Evolutionary conservation across 1,284 basidiomycete species (phyloP), one percentile per base, ranked within the genome.

Genomic region (Pulchroboletus neoregius): DNA sequence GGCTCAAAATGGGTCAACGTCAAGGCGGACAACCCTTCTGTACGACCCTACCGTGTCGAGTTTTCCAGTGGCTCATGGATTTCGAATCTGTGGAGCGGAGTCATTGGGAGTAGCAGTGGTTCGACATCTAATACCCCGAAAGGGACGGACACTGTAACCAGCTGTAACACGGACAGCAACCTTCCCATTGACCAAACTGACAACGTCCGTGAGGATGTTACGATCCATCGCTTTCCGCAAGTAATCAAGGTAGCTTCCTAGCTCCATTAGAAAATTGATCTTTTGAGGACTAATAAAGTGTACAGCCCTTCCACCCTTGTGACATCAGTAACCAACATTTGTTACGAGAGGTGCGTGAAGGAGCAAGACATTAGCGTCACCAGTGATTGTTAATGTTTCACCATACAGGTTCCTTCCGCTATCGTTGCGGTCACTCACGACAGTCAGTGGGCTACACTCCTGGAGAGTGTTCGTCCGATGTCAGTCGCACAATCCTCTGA

Each of bases 241-340:
- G 31, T 55, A 13, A 7, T 26, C 8, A 44, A 55, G 24, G 46
- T 57, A 13, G 3, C 23, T 8, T 30, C 12, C 22, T 24, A n/a
- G 2, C 15, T n/a, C n/a, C 3, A 24, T 16, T 3, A 31, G 20
- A 38, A 22, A 16, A 2, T 20, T 6, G 20, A 20, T 20, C 4
- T 20, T 20, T 28, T 37, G n/a, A n/a, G n/a, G n/a, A n/a, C n/a
- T n/a, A 6, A 33, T 16, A 22, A 16, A 22, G 0, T 16, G 4
- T 4, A 4, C 5, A 54, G 50, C 40, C 38, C 7, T 45, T 55
- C 31, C 57, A 56, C 15, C 55, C 57, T 6, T 53, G 48, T 1
- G 48, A 60, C 18, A 11, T 43, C n/a, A 52, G 57, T 2, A 60
- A 58, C n/a, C 39, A 45, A 26, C n/a, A 43, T 35, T 28, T 59